Evolutionary conservation across 106 monocot species (phyloP), one percentile per base, ranked within the genome.

Genomic region (Dioscorea dumetorum): DNA sequence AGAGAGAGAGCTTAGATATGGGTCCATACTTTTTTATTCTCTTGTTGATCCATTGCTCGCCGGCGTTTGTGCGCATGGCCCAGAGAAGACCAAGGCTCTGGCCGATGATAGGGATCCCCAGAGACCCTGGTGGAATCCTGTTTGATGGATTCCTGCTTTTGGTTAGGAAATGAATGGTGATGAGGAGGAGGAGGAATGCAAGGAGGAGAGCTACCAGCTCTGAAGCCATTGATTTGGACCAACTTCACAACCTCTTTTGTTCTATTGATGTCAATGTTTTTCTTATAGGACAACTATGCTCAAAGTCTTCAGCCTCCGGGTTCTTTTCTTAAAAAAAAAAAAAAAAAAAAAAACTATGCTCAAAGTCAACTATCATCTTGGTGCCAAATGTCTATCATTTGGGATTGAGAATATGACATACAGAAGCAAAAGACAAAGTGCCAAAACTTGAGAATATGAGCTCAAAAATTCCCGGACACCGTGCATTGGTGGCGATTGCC

Each of bases 71-170:
- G 22, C 74, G 16, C 67, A 68, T 67, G 49, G 74, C 74, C 3
- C 50, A 61, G 20, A 69, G 22, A 18, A 69, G 24, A 56, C 54
- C 20, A n/a, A 76, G 62, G 69, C 54, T 68, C 24, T 76, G 69
- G 76, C 76, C 76, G 33, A 76, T 48, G 69, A 69, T 12, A 15
- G 76, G 69, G 50, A 76, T 16, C 19, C 76, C 76, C 24, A 70
- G 22, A 20, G 69, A 69, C 22, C 76, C 69, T 4, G 76, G 76
- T 61, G 76, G 76, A 24, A 69, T 35, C n/a, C n/a, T 66, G 7
- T 54, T 64, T 23, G 71, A 71, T 58, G 21, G 33, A 3, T 16
- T 20, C 49, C 33, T 19, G 0, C 11, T 15, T 63, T 53, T 72
- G 63, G 12, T 48, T 18, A 72, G 62, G 22, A 49, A 12, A 16